Base-by-base conservation (phyloP, 192 early-diverging fungal species). In the Rhizoclosmatium globosum region DNA sequence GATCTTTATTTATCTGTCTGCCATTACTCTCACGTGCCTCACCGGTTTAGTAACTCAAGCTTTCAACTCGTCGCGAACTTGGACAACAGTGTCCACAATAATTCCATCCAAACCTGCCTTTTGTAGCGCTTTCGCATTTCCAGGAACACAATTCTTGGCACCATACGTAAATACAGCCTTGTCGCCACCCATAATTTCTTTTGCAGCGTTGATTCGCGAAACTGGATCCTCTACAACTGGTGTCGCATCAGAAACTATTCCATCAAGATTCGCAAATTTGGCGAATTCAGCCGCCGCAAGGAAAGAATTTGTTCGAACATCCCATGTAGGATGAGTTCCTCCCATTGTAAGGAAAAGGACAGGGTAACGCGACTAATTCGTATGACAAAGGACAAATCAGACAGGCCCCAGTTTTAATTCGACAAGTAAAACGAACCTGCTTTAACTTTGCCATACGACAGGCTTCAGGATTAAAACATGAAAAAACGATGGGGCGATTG, bases 261-360 rank as follows among this genome's bases (percentile, higher is more conserved):
- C 97, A 31, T 92, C 80, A 4, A 96, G 83, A 23, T 90, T 88
- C 0, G 91, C 87, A 53, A 87, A 87, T 38, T 90, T 89, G 68
- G 94, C 94, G 78, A 97, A 92, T 17, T 89, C 82, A 50, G 95
- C 90, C 0, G 97, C 95, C 1, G 87, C 88, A 43, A 92, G 89
- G 31, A 97, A 83, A 23, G 92, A 93, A 79, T 96, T 95, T 76
- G 91, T 93, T 13, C 97, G 89, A 56, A 84, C 84, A 77, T 98
- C 96, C 2, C 90, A 92, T 84, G 94, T 91, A 4, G 81, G 85
- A 2, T 87, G 80, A 39, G 89, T 91, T 41, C 95, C 95, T 43
- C 90, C 95, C 68, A 95, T 94, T 43, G 96, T 95, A 71, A 98
- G 86, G 84, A 97, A 94, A 80, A 97, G 94, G n/a, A 97, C 92